Evolutionary conservation across 495 filamentous ascomycete genomes (phyloP).

Genomic region (Aspergillus coremiiformis): DNA sequence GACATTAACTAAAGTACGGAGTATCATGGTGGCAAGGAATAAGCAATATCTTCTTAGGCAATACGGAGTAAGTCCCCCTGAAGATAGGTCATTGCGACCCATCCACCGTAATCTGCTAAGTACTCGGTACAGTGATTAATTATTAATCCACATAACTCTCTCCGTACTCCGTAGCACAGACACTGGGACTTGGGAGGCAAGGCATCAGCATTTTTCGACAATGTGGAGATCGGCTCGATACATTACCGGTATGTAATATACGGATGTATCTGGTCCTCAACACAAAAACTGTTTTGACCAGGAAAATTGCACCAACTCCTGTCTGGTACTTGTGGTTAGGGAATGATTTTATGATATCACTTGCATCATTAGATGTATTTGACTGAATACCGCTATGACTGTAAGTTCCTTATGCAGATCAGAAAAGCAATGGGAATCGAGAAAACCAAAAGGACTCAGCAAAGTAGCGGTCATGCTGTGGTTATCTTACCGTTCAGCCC

Average conservation of each 20-base stretch:
- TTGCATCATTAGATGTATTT: not conserved
- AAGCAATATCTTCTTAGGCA: not conserved
- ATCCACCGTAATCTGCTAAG: too few relatives aligned
- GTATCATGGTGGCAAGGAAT: not conserved
- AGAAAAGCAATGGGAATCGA: not conserved
- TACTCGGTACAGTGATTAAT: not conserved
- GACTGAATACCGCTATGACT: not conserved
- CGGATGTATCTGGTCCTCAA: not conserved
- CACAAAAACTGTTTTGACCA: not conserved
- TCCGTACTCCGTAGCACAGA: not conserved
- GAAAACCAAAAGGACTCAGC: not conserved
- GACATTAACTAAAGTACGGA: too few relatives aligned
- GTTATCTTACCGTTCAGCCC: constrained; percentile 18
- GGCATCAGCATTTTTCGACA: constrained; percentile 18
- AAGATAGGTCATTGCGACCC: not conserved
- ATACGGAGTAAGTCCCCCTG: too few relatives aligned
- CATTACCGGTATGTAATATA: constrained; percentile 2
- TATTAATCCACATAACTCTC: not conserved
- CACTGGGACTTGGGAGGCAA: constrained; percentile 10
- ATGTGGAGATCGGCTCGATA: constrained; percentile 2
- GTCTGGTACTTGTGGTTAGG: too few relatives aligned
- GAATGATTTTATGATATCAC: too few relatives aligned
- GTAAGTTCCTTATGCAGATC: not conserved
- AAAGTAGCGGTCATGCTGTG: constrained; percentile 1
- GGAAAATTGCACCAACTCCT: not conserved